These are phyloP conservation scores for Candida bentonensis DNA, from an alignment of 805 yeast species.

Conservation along the genomic window DNA sequence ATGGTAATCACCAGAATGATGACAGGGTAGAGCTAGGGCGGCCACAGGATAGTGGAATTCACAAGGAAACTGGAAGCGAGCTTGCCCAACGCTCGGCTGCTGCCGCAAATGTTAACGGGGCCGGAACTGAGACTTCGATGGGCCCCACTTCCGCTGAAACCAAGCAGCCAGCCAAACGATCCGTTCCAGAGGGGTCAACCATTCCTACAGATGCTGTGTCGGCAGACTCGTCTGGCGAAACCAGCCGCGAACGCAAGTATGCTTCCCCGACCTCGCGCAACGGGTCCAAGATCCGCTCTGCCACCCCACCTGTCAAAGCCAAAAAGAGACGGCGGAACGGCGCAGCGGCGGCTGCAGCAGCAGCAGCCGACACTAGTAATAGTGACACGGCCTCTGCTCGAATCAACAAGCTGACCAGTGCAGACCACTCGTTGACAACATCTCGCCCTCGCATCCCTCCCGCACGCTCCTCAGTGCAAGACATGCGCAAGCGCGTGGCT, in stretches of 20 bases:
- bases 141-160: too few relatives aligned
- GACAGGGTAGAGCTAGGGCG: background rate
- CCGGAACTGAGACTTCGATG: too few relatives aligned
- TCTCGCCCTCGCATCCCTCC: slow-evolving; percentile 61
- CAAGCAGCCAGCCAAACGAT: too few relatives aligned
- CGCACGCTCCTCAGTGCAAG: slow-evolving; percentile 57
- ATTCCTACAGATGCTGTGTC: too few relatives aligned
- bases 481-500: slow-evolving; percentile 75
- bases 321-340: background rate
- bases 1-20: background rate
- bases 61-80: too few relatives aligned
- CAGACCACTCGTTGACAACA: background rate
- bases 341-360: too few relatives aligned
- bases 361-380: background rate
- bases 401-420: slow-evolving; percentile 1
- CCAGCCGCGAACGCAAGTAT: background rate
- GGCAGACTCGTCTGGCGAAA: background rate
- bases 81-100: too few relatives aligned
- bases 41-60: too few relatives aligned
- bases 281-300: background rate
- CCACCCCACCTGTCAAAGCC: background rate
- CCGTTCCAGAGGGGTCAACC: too few relatives aligned
- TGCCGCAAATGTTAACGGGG: too few relatives aligned
- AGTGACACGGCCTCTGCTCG: background rate
- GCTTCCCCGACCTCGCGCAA: slow-evolving; percentile 2